phyloP scores from a whole-genome alignment of 1,284 basidiomycete genomes.

The Pascua guehoae region DNA sequence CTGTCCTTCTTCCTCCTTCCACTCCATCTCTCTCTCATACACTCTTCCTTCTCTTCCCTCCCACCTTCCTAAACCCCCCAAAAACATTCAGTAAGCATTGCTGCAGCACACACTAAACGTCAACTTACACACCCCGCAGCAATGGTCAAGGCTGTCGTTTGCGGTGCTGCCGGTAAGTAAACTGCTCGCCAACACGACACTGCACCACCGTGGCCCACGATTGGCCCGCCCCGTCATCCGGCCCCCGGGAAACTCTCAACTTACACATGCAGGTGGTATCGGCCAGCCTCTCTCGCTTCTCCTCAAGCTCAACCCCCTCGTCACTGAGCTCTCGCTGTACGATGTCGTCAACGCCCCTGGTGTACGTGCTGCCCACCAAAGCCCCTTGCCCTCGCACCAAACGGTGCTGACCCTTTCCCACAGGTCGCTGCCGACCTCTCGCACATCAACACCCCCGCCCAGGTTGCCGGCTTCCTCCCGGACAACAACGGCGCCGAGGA shows the following conservation, averaged over 20 bases:
- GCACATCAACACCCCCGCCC: conserved; percentile 86
- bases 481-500: conserved; percentile 46
- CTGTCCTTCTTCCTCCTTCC: not conserved
- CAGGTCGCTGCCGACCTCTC: conserved; percentile 79
- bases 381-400: not conserved
- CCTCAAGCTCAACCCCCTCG: conserved; percentile 77
- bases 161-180: conserved; percentile 76
- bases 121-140: conserved; percentile 20
- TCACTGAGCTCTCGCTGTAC: conserved; percentile 84
- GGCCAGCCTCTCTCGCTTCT: conserved; percentile 90
- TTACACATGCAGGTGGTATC: conserved; percentile 54
- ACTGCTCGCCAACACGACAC: not conserved
- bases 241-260: not conserved
- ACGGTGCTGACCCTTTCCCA: not conserved
- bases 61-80: not conserved
- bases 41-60: not conserved
- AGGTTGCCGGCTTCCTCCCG: conserved; percentile 58
- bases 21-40: conserved; percentile 2
- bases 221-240: not conserved
- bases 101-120: not conserved
- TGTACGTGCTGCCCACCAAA: conserved; percentile 29
- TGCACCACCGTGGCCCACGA: not conserved
- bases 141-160: conserved; percentile 90
- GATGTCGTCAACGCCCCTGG: conserved; percentile 60
- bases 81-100: conserved; percentile 8